These are phyloP conservation scores for Fusarium sambucinum DNA, from an alignment of 2,329 filamentous ascomycete genomes.

Conservation along the genomic window DNA sequence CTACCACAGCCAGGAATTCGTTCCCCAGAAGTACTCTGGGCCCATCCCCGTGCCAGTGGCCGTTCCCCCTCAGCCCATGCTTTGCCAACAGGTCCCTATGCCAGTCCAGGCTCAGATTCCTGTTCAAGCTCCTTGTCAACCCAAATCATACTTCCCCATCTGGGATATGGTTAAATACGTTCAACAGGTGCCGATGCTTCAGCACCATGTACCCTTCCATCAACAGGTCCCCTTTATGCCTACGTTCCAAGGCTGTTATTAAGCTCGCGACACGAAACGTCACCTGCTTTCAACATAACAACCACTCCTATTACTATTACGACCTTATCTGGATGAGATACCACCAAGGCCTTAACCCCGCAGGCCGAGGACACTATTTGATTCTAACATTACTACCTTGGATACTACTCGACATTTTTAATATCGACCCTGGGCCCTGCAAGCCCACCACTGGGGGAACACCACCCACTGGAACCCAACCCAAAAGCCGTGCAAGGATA, in stretches of 20 bases:
- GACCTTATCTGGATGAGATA: conserved; percentile 41
- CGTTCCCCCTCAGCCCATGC: conserved; percentile 45
- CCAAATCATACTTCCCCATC: conserved; percentile 63
- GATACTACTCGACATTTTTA: conserved; percentile 41
- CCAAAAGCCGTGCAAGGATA: conserved; percentile 43
- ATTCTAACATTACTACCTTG: conserved; percentile 36
- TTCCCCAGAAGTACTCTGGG: conserved; percentile 60
- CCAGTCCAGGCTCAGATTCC: conserved; percentile 54
- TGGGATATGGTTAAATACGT: conserved; percentile 68
- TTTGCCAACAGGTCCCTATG: conserved; percentile 50
- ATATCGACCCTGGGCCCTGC: conserved; percentile 38
- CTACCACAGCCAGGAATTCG: conserved; percentile 61
- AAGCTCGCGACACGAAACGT: conserved; percentile 21
- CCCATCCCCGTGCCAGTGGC: conserved; percentile 49
- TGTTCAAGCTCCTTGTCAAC: conserved; percentile 55
- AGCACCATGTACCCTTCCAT: conserved; percentile 64
- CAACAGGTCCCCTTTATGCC: conserved; percentile 65
- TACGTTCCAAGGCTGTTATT: conserved; percentile 66
- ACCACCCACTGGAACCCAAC: conserved; percentile 23
- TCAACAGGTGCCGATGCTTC: conserved; percentile 61
- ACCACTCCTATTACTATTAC: conserved; percentile 8
- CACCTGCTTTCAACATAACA: conserved; percentile 7
- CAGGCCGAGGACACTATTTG: conserved; percentile 30
- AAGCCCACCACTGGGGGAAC: conserved; percentile 9
- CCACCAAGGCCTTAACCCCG: conserved; percentile 25